Percentiles rank a stretch among this genome's conserved stretches.
These are phyloP conservation scores for Anaeromyces robustus DNA, from an alignment of 192 early-diverging fungal genomes.

Conservation along the genomic window DNA sequence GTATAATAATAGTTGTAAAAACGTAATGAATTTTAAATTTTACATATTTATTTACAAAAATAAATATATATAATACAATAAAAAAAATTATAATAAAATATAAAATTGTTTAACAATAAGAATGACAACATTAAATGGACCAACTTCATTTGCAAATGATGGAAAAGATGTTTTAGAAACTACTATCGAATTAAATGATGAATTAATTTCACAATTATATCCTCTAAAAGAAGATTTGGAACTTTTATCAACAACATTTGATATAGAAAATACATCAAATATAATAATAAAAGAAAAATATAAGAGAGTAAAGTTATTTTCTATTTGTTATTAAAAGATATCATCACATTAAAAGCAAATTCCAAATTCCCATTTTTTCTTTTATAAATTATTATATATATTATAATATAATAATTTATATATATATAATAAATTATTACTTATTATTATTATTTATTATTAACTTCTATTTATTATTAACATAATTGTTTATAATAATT, in stretches of 20 bases:
- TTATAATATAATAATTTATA: too few species aligned
- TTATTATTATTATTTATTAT: too few species aligned
- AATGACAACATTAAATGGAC: slow-evolving; percentile 18
- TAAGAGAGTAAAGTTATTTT: slow-evolving; percentile 14
- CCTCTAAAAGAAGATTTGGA: background rate
- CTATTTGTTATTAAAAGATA: too few species aligned
- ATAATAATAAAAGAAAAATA: slow-evolving; percentile 26
- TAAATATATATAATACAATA: too few species aligned
- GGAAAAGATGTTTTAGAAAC: slow-evolving; percentile 47
- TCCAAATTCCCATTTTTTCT: too few species aligned
- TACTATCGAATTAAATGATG: slow-evolving; percentile 12
- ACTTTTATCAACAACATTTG: background rate
- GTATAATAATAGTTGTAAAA: too few species aligned
- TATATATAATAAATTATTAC: too few species aligned
- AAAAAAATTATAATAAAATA: background rate
- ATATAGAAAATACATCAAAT: slow-evolving; percentile 8
- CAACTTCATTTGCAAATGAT: slow-evolving; percentile 48
- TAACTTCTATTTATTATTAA: background rate
- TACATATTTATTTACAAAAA: too few species aligned
- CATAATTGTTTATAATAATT: background rate
- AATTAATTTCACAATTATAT: background rate
- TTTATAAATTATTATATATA: too few species aligned
- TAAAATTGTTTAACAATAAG: background rate
- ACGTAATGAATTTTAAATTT: too few species aligned
- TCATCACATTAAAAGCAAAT: too few species aligned